Evolutionary conservation across 306 rosid genomes (phyloP), one percentile per base, ranked within the genome.

Genomic region (Adenanthera pavonina): DNA sequence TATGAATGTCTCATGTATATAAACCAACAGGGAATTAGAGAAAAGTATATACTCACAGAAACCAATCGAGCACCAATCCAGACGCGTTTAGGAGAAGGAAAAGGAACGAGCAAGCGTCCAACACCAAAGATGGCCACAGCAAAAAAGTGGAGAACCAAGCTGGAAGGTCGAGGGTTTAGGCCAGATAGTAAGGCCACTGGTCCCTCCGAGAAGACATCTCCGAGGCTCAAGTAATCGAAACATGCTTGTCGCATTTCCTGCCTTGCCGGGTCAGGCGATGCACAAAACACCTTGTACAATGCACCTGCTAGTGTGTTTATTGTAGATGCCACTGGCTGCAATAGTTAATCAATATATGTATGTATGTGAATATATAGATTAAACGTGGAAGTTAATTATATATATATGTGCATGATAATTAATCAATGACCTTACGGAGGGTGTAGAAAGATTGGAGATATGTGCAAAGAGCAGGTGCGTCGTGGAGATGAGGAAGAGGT

Each of bases 251-350:
- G 81, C 90, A 84, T 84, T 81, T 92, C 94, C 75, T 88, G 84
- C 83, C 87, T 85, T n/a, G 90, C 89, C 13, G 91, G 93, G 69
- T 88, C 88, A 16, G 93, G 87, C 1, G 96, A 85, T 56, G 91
- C 87, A 66, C 91, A 85, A 13, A 87, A 87, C 82, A 94, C 96
- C 82, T 92, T 91, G 83, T 92, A 92, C 53, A 94, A 43, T 14
- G 98, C 94, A 17, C 97, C 98, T 40, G 92, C 92, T 82, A 92
- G 49, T 40, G 92, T 88, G 82, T 92, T 88, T 72, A 89, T 88
- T 34, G 92, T 92, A 35, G 90, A 87, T 75, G 96, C 90, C 83
- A 92, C 88, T 35, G 93, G 93, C 96, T 89, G 91, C 83, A 75
- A 1, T 25, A 25, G 30, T 25, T 25, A 80, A 72, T n/a, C 15